Evolutionary conservation across 2,329 filamentous ascomycete genomes (phyloP), one percentile per base, ranked within the genome.

Genomic region (Penicillium sp.): DNA sequence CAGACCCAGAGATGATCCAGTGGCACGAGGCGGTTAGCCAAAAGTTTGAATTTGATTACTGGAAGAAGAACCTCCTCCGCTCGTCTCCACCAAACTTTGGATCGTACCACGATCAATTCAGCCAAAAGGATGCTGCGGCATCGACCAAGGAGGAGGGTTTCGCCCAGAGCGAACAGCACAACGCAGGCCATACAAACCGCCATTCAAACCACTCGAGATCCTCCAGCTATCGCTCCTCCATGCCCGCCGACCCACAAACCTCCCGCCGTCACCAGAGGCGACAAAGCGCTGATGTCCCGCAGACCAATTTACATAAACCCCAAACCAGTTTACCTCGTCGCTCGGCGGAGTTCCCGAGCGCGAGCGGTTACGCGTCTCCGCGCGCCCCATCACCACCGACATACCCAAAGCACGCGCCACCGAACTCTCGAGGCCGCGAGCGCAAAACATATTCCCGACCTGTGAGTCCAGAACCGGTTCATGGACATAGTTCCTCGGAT

Each of bases 21-120:
- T 99, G 95, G 94, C 93, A 98, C 74, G 88, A 91, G 67, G 82
- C 84, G 2, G 93, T 96, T 60, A 90, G 88, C 41, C 84, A 89
- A 62, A 87, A 86, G 67, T 78, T 97, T 53, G 86, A 88, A 64
- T 82, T 85, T 60, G 89, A 93, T 67, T 86, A 74, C 60, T 69
- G 72, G 74, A 79, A 70, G 76, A 81, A 73, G 67, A 78, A 72
- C 17, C 69, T 71, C 11, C 69, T 74, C 11, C 72, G 71, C 13
- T 66, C 72, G 30, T 76, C 77, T 6, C 71, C 77, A 3, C 73
- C 72, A 6, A 71, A 71, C 41, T 71, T 71, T 44, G 66, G 62
- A 21, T 55, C 70, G 21, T 73, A 70, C 58, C 60, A 73, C 48
- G 67, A 67, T 46, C 69, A 76, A 53, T 73, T 73, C 45, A 72